A percentile compares a stretch with the other conserved stretches of the same genome.
Conservation (phyloP, 2,329 filamentous ascomycete species). For the Aspergillus novofumigatus region DNA sequence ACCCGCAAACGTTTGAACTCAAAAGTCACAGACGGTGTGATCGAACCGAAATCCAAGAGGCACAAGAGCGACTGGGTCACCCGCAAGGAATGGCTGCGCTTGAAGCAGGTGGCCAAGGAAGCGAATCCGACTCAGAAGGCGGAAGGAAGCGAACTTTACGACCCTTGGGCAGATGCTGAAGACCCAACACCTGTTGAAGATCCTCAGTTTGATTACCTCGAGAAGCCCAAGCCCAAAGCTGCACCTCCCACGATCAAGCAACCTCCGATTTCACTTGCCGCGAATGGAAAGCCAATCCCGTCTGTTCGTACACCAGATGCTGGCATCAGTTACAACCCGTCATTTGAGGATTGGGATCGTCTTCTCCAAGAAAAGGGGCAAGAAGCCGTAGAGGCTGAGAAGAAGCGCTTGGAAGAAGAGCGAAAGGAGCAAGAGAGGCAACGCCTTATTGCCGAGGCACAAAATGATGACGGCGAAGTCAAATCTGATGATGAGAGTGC, state of each 20-base stretch:
- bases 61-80: conserved; percentile 75
- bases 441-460: conserved; percentile 68
- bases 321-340: conserved; percentile 89
- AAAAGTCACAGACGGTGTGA: conserved; percentile 67
- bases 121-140: conserved; percentile 44
- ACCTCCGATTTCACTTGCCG: conserved; percentile 75
- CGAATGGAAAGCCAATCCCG: conserved; percentile 72
- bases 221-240: conserved; percentile 61
- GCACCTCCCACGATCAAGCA: conserved; percentile 72
- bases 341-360: conserved; percentile 78
- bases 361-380: conserved; percentile 70
- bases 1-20: conserved; percentile 70
- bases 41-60: conserved; percentile 65
- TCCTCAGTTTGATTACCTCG: conserved; percentile 61
- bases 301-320: conserved; percentile 74
- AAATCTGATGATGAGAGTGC: conserved; percentile 84
- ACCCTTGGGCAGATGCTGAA: conserved; percentile 67
- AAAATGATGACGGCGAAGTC: conserved; percentile 69
- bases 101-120: conserved; percentile 76
- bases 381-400: conserved; percentile 75
- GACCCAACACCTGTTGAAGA: conserved; percentile 43
- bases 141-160: conserved; percentile 61
- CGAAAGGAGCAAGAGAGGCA: conserved; percentile 63
- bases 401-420: conserved; percentile 64
- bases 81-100: conserved; percentile 73